Evolutionary conservation across 805 yeast genomes (phyloP), one percentile per base, ranked within the genome.

Genomic region (Yamadazyma phyllophila): DNA sequence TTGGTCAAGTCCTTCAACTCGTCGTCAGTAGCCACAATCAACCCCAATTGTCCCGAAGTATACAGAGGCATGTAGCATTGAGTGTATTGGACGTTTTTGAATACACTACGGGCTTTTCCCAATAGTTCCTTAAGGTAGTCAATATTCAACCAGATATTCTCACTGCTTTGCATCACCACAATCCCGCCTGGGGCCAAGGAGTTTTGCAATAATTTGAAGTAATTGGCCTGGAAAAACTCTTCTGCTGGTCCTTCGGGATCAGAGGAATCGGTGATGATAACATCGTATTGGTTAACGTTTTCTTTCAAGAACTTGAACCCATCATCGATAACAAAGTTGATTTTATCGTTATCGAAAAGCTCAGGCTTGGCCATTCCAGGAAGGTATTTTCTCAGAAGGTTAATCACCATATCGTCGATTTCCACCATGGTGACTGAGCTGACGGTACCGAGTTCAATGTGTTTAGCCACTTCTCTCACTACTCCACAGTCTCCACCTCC

Each of bases 401-500:
- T 73, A 46, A 89, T 88, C 26, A 90, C 97, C 49, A 83, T 76
- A 60, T 83, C 84, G 66, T 90, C 97, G 51, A 90, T 91, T 60
- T 90, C 97, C n/a, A 88, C 92, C 63, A 90, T 74, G 11, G 85
- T 83, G 12, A 87, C 85, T 39, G 69, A 65, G 53, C 85, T 83
- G 3, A 83, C 76, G 37, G 76, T 70, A 5, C 75, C 71, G 33
- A 71, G 70, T 11, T 63, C 63, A 26, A 68, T 55, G 59, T 86
- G 92, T 66, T 90, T 91, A 38, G 88, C 80, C 13, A 88, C 83
- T 63, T 90, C 97, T 57, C 97, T 77, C 31, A 91, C 69, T 15
- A 90, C 96, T 50, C 97, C 97, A 52, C 97, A 96, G 63, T 90
- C 97, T 36, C 97, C 97, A 20, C 97, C 97, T 24, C 97, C 97